Conservation (phyloP, 1,284 basidiomycete species). For the Xerocomus amazonicus region DNA sequence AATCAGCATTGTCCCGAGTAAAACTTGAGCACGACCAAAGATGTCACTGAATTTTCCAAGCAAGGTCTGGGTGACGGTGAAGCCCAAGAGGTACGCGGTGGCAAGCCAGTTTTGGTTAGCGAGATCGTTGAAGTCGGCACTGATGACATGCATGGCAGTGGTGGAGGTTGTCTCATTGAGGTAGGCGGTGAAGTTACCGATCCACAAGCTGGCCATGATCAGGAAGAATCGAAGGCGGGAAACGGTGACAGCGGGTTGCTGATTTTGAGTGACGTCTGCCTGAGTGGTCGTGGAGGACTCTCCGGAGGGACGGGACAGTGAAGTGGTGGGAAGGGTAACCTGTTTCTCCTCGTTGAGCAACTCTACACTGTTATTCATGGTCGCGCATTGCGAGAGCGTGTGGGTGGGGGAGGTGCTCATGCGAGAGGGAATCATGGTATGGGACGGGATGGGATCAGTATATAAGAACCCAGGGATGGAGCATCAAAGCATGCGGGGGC, state of each 20-base stretch:
- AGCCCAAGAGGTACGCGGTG: conserved; percentile 33
- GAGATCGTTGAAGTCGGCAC: conserved; percentile 29
- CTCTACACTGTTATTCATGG: conserved; percentile 30
- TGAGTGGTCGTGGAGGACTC: neutral
- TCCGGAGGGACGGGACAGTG: conserved; percentile 3
- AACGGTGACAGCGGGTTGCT: conserved; percentile 27
- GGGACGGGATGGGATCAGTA: neutral
- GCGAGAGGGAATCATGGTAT: conserved; percentile 10
- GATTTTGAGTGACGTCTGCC: conserved; percentile 1
- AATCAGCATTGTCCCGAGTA: conserved; percentile 36
- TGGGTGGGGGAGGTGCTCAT: conserved; percentile 31
- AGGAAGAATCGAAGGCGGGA: conserved; percentile 31
- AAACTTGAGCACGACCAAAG: conserved; percentile 32
- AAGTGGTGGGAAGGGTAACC: neutral
- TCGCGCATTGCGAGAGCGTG: conserved; percentile 31
- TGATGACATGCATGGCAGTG: conserved; percentile 36
- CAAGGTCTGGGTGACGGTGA: conserved; percentile 35
- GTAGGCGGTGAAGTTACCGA: conserved; percentile 36
- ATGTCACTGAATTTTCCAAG: conserved; percentile 35
- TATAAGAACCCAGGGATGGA: conserved; percentile 26
- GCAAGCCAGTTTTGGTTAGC: conserved; percentile 35
- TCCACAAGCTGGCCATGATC: conserved; percentile 34
- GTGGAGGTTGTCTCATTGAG: conserved; percentile 35
- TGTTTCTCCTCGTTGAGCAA: conserved; percentile 25
- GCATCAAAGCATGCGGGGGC: conserved; percentile 14